phyloP scores from a whole-genome alignment of 805 yeast species.

The Candida odintsovae region DNA sequence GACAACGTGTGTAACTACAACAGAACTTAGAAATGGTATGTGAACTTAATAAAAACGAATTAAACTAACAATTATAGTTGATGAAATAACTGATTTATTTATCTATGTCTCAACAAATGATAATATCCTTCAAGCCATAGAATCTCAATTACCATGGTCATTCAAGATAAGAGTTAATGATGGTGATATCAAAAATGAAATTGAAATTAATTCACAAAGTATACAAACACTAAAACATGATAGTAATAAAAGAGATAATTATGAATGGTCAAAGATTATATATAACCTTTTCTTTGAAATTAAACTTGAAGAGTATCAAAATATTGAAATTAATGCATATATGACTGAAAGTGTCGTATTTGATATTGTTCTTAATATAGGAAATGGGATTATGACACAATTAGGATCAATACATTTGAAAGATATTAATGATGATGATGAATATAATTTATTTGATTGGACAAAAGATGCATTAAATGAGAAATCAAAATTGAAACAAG shows the following conservation, averaged over 20 bases:
- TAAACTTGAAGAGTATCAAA: neutral
- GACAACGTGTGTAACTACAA: neutral
- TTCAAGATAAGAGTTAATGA: slow-evolving; percentile 6
- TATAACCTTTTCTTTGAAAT: slow-evolving; percentile 8
- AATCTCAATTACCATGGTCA: slow-evolving; percentile 4
- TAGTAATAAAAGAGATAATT: slow-evolving; percentile 1
- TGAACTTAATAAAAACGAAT: too few species aligned
- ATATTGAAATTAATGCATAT: neutral
- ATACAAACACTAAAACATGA: neutral
- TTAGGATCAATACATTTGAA: slow-evolving; percentile 9
- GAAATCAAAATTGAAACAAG: neutral
- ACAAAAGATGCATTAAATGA: slow-evolving; percentile 7
- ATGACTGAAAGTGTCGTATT: neutral
- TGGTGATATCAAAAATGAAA: slow-evolving; percentile 5
- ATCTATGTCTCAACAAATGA: slow-evolving; percentile 1
- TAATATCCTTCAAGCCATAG: slow-evolving; percentile 1
- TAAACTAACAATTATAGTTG: neutral
- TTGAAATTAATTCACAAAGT: neutral
- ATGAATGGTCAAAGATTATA: slow-evolving; percentile 11
- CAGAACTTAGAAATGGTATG: neutral
- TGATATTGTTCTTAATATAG: slow-evolving; percentile 3
- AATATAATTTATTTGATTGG: slow-evolving; percentile 19
- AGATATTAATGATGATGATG: neutral
- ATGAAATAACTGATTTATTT: slow-evolving; percentile 11
- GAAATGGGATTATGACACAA: slow-evolving; percentile 8